Conservation (phyloP, 2,329 filamentous ascomycete genomes). For the Rutstroemia sp. region DNA sequence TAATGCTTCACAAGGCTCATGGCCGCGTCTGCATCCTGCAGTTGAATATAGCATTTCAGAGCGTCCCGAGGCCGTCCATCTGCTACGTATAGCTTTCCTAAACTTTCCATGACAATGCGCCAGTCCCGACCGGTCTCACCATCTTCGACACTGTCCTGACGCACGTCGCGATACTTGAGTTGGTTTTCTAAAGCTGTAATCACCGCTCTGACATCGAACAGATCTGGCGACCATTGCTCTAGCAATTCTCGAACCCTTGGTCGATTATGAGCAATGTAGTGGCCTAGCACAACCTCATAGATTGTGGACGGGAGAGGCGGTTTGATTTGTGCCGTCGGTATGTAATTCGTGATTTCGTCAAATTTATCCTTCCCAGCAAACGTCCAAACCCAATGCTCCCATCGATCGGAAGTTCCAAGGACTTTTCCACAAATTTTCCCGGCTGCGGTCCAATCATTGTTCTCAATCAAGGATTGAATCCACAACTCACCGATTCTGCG, state of each 20-base stretch:
- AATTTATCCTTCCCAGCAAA: constrained; percentile 83
- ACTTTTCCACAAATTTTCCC: constrained; percentile 79
- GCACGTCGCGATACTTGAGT: constrained; percentile 66
- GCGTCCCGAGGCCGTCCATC: constrained; percentile 78
- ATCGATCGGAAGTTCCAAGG: constrained; percentile 67
- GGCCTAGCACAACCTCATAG: constrained; percentile 82
- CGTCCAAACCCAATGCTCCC: constrained; percentile 94
- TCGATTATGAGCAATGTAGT: constrained; percentile 78
- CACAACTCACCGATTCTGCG: constrained; percentile 85
- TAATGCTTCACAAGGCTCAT: constrained; percentile 81
- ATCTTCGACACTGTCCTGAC: constrained; percentile 68
- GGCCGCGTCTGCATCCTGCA: constrained; percentile 86
- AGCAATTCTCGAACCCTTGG: constrained; percentile 69
- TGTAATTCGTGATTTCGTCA: constrained; percentile 79
- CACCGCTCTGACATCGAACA: constrained; percentile 74
- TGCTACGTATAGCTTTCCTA: constrained; percentile 79
- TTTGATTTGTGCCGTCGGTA: constrained; percentile 69
- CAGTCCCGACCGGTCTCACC: constrained; percentile 72
- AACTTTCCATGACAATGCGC: constrained; percentile 78
- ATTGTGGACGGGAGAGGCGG: constrained; percentile 74
- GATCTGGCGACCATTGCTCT: constrained; percentile 73
- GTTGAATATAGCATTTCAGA: constrained; percentile 76
- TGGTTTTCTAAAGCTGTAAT: constrained; percentile 76
- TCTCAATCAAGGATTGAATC: constrained; percentile 76
- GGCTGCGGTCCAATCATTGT: constrained; percentile 68